Base-by-base conservation (phyloP, 371 early-diverging fungal genomes). In the Choanephora cucurbitarum region DNA sequence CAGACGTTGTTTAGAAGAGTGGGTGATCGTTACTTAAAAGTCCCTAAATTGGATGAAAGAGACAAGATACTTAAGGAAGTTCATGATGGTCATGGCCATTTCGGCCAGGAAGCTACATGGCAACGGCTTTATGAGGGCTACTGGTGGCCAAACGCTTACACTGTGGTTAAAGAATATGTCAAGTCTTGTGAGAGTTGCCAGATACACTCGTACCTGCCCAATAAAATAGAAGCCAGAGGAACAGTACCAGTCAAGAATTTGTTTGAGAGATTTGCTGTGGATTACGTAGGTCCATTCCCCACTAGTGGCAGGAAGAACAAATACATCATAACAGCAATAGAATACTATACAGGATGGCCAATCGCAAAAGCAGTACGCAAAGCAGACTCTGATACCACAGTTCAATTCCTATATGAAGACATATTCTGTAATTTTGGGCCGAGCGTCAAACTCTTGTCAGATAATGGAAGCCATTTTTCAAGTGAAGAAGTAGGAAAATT, bases 261-360 rank as follows among this genome's bases (percentile, higher is more conserved):
- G 1, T 79, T 75, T 58, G 39, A 68, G 8, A 15, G 54, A 14
- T 69, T 70, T 49, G 55, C 62, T 0, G 41, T 79, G 1, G 78
- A 83, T 24, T 68, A 68, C 23, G 62, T 83, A 31, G 77, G 77
- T 14, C 66, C 52, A 0, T 54, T 75, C 13, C 66, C 8, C 6
- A 14, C 21, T 22, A 44, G 4, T 22, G 5, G 9, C 9, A 10
- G 1, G 65, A 0, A 66, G 1, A 78, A 80, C 49, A 60, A 37
- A 1, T 77, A 64, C 64, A 73, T 84, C 6, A 23, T 81, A 0
- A 62, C 68, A 0, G 80, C 76, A 5, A 65, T 76, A 37, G 84
- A 84, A 33, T 54, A 70, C 40, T 51, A 60, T 0, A 74, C 77
- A 0, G 60, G 64, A 40, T 80, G 79, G 77, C 62, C 70, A 0